Evolutionary conservation across 805 yeast genomes (phyloP).

Genomic region (Yamadazyma nakazawae): DNA sequence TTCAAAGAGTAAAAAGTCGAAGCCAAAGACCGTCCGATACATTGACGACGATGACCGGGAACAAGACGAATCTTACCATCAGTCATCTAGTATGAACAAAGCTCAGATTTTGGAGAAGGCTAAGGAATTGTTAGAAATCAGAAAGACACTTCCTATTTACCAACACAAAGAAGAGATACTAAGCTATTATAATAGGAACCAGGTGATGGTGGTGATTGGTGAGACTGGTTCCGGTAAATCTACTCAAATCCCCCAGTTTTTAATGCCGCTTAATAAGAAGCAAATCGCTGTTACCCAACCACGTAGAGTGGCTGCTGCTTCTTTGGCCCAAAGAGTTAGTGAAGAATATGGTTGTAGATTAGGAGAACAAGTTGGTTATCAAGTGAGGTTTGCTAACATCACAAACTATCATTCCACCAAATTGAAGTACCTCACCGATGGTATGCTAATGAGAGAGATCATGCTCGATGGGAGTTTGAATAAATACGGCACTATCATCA

Average conservation of each 20-base stretch:
- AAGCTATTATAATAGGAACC: slow-evolving; percentile 49
- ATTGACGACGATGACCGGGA: slow-evolving; percentile 28
- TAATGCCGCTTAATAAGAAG: slow-evolving; percentile 53
- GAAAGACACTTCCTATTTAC: slow-evolving; percentile 72
- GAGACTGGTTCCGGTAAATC: slow-evolving; percentile 99
- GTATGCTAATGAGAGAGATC: slow-evolving; percentile 91
- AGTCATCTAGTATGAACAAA: slow-evolving; percentile 4
- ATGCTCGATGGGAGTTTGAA: slow-evolving; percentile 67
- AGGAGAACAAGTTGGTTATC: slow-evolving; percentile 86
- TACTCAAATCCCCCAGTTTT: slow-evolving; percentile 91
- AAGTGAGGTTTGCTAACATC: slow-evolving; percentile 84
- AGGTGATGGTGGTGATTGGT: slow-evolving; percentile 82
- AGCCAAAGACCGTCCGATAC: slow-evolving; percentile 5
- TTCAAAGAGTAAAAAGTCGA: not conserved
- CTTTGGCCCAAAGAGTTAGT: slow-evolving; percentile 87
- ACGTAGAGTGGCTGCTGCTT: slow-evolving; percentile 95
- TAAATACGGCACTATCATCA: slow-evolving; percentile 70
- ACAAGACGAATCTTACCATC: slow-evolving; percentile 17
- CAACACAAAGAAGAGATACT: slow-evolving; percentile 64
- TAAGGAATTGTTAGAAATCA: slow-evolving; percentile 26
- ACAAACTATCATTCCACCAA: slow-evolving; percentile 52
- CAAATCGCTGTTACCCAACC: slow-evolving; percentile 93
- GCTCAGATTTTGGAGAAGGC: slow-evolving; percentile 39
- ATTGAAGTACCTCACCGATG: slow-evolving; percentile 88
- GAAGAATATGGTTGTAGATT: slow-evolving; percentile 76